Conservation (phyloP, 306 rosid species). For the Astragalus glycyphyllos region DNA sequence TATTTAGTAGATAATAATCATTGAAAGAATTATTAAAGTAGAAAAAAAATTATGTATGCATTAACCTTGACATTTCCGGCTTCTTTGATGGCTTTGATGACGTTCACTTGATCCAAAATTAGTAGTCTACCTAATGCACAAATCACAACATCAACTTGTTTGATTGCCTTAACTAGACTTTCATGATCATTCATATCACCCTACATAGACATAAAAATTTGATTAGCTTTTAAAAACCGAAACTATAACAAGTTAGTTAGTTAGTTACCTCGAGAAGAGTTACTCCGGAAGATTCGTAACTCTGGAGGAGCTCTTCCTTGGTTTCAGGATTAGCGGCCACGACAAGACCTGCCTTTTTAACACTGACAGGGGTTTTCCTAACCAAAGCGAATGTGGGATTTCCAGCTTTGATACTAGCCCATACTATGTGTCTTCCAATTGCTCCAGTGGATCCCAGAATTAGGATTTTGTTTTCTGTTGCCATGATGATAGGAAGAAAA, state of each 20-base stretch:
- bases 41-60: not conserved
- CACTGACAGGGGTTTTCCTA: constrained; percentile 30
- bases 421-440: constrained; percentile 47
- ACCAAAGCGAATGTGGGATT: constrained; percentile 52
- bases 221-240: not conserved
- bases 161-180: constrained; percentile 45
- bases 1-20: not conserved
- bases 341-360: not conserved
- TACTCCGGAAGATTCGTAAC: constrained; percentile 44
- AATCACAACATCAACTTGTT: constrained; percentile 57
- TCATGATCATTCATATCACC: constrained; percentile 48
- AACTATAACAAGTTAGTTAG: not conserved
- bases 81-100: constrained; percentile 56
- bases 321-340: constrained; percentile 48
- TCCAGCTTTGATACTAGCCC: constrained; percentile 50
- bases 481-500: constrained; percentile 41
- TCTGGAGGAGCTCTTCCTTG: constrained; percentile 44
- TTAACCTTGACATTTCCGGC: constrained; percentile 56
- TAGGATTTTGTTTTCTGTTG: constrained; percentile 45
- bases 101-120: constrained; percentile 45
- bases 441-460: constrained; percentile 49
- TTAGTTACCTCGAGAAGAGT: constrained; percentile 33
- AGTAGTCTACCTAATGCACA: constrained; percentile 38
- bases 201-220: not conserved
- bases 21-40: no score